Percentiles rank a stretch among this genome's conserved stretches.
phyloP scores from a whole-genome alignment of 352 stramenopile species.

The Phytophthora fragariaefolia region DNA sequence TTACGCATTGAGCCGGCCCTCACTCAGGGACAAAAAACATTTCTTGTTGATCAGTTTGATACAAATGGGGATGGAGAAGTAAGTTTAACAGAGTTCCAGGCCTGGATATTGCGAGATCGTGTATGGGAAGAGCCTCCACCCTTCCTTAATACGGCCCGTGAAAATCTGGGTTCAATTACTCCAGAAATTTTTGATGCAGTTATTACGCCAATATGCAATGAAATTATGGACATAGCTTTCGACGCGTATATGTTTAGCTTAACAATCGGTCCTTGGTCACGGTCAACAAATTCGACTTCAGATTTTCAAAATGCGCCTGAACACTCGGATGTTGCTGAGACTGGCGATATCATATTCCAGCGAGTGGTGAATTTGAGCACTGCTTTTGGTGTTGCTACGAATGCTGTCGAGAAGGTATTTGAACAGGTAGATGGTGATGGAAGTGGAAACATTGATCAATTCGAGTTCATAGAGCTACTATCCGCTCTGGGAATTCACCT shows the following conservation, averaged over 20 bases:
- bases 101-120: slow-evolving; percentile 72
- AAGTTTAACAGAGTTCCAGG: slow-evolving; percentile 66
- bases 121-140: slow-evolving; percentile 47
- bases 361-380: slow-evolving; percentile 48
- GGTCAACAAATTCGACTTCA: slow-evolving; percentile 41
- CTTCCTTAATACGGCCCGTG: not conserved
- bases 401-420: slow-evolving; percentile 49
- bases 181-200: slow-evolving; percentile 37
- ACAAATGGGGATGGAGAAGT: slow-evolving; percentile 73
- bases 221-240: slow-evolving; percentile 51
- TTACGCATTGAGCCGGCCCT: slow-evolving; percentile 66
- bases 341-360: slow-evolving; percentile 51
- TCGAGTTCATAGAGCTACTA: slow-evolving; percentile 60
- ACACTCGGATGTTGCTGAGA: slow-evolving; percentile 16
- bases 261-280: slow-evolving; percentile 45
- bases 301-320: slow-evolving; percentile 1
- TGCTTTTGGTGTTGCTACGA: slow-evolving; percentile 16
- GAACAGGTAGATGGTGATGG: slow-evolving; percentile 57
- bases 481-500: slow-evolving; percentile 53
- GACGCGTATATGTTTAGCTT: slow-evolving; percentile 42
- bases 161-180: not conserved
- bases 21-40: slow-evolving; percentile 50
- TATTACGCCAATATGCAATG: slow-evolving; percentile 47
- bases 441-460: slow-evolving; percentile 62
- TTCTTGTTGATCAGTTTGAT: slow-evolving; percentile 72